Evolutionary conservation across 2,329 filamentous ascomycete species (phyloP), one percentile per base, ranked within the genome.

Genomic region (Dothistroma pini): DNA sequence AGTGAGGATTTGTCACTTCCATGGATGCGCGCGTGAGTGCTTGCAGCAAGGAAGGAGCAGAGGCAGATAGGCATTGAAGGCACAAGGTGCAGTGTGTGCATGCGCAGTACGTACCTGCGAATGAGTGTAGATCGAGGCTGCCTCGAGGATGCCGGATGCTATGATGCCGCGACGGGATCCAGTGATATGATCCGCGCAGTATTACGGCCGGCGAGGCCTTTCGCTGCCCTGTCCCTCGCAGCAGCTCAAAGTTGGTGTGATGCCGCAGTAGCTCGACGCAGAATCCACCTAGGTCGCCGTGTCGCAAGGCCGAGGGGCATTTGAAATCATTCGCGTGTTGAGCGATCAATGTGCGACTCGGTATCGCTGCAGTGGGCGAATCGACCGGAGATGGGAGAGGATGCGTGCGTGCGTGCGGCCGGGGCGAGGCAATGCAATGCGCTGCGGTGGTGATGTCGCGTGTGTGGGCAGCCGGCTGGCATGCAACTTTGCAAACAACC

Each of bases 71-170:
- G 48, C 53, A 41, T 50, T 48, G n/a, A 56, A 32, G 32, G 53
- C 22, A 49, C 41, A 32, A 52, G 19, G 35, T 21, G 48, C 41
- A 38, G 25, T 44, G 59, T 57, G 38, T 62, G 58, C 59, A 9
- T 35, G 31, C 51, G 47, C 25, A 38, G 25, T 44, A 62, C 60
- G 38, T 62, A 62, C 59, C n/a, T 35, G 31, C 51, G 47, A 62
- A 62, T 35, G 59, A 62, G 51, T 50, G 59, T 58, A 56, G 51
- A 21, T 62, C 50, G 59, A 58, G 56, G 47, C 52, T 58, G 35
- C 56, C 51, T 52, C 56, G 56, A 57, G 59, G 25, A 51, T 29
- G 34, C n/a, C 50, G 51, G 56, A 51, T 56, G 51, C 51, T 54
- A 44, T 53, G 59, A 53, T 51, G 52, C 59, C 49, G 56, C 25